Evolutionary conservation across 148 eudicot genomes (phyloP).

Genomic region (Rhododendron henanense): DNA sequence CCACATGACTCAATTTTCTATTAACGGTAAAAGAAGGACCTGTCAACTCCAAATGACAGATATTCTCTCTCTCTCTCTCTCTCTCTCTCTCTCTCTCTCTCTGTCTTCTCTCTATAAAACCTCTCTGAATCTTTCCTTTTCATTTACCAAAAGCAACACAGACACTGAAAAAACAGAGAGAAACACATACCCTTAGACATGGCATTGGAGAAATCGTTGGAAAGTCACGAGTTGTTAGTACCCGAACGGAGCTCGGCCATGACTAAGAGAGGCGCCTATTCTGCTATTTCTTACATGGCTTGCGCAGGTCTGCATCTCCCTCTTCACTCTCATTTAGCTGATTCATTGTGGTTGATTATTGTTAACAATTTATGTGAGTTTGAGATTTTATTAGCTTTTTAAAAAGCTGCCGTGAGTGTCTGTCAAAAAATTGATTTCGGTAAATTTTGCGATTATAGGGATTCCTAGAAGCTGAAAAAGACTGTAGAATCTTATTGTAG

Average conservation of each 20-base stretch:
- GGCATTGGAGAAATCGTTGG: slow-evolving; percentile 17
- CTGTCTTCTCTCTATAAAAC: background rate
- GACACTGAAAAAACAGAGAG: background rate
- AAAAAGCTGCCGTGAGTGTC: too few relatives aligned
- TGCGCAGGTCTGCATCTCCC: slow-evolving; percentile 52
- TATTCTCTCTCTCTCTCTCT: background rate
- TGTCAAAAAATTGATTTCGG: too few relatives aligned
- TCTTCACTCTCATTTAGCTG: too few relatives aligned
- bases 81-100: background rate
- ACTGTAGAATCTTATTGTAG: too few relatives aligned
- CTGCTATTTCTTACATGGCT: slow-evolving; percentile 49
- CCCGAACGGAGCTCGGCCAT: slow-evolving; percentile 19
- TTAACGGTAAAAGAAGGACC: background rate
- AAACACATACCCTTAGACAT: slow-evolving; percentile 3
- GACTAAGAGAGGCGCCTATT: slow-evolving; percentile 36
- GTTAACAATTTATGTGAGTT: too few relatives aligned
- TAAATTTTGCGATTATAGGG: too few relatives aligned
- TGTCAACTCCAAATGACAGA: background rate
- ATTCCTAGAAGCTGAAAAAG: too few relatives aligned
- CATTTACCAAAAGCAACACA: background rate
- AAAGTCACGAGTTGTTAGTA: slow-evolving; percentile 17
- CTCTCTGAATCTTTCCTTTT: background rate
- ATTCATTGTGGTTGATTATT: background rate
- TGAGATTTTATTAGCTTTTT: too few relatives aligned
- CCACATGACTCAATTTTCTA: background rate